Evolutionary conservation across 2,329 filamentous ascomycete species (phyloP).

Genomic region (Penicillium hordei): DNA sequence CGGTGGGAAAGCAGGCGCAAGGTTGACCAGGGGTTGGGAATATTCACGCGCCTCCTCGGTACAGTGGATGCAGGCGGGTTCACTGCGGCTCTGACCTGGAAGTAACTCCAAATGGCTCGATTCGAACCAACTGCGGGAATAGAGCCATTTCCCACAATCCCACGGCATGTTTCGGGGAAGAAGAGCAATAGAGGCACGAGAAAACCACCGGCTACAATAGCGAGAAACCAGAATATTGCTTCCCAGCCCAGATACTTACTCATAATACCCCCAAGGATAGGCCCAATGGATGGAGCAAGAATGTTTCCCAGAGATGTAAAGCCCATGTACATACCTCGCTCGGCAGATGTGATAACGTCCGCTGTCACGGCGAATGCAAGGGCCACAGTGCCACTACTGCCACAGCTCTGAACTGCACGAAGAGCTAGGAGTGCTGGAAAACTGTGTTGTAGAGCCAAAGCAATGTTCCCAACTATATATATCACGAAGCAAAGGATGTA

Average conservation of each 20-base stretch:
- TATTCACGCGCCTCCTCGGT: not conserved
- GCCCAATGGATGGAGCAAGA: slow-evolving; percentile 51
- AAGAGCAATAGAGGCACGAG: slow-evolving; percentile 25
- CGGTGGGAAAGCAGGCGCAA: slow-evolving; percentile 35
- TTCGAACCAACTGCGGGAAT: slow-evolving; percentile 31
- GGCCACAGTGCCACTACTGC: slow-evolving; percentile 44
- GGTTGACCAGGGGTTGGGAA: slow-evolving; percentile 35
- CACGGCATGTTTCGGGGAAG: slow-evolving; percentile 40
- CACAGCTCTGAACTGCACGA: slow-evolving; percentile 47
- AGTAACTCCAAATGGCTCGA: slow-evolving; percentile 23
- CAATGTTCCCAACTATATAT: slow-evolving; percentile 45
- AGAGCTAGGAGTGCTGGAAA: slow-evolving; percentile 41
- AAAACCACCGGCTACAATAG: slow-evolving; percentile 41
- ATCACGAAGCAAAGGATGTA: slow-evolving; percentile 49
- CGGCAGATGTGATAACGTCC: slow-evolving; percentile 43
- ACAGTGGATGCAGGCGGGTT: not conserved
- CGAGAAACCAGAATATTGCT: slow-evolving; percentile 56
- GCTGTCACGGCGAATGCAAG: slow-evolving; percentile 43
- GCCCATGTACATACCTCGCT: slow-evolving; percentile 47
- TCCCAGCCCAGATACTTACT: slow-evolving; percentile 52
- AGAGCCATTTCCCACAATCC: slow-evolving; percentile 37
- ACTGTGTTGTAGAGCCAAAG: slow-evolving; percentile 40
- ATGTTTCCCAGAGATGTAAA: slow-evolving; percentile 31
- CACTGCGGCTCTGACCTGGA: not conserved
- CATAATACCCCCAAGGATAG: slow-evolving; percentile 53